Percentiles rank a stretch among this genome's conserved stretches.
phyloP scores from a whole-genome alignment of 352 stramenopile genomes.

The Globisporangium carolinianum region DNA sequence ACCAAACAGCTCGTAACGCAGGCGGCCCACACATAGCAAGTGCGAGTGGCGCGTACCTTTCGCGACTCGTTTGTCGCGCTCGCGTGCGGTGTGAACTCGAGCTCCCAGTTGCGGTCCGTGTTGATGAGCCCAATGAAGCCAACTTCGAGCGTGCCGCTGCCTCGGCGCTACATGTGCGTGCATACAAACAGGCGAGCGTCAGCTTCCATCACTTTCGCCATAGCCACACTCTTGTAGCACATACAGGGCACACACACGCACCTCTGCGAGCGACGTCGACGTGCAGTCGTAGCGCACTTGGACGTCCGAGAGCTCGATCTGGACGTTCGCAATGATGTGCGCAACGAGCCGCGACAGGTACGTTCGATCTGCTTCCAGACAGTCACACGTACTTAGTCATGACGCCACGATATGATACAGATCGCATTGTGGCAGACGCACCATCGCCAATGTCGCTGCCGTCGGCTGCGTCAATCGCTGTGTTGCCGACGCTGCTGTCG shows the following conservation, averaged over 20 bases:
- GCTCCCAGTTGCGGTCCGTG: conserved; percentile 65
- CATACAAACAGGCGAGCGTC: background rate
- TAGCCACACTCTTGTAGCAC: too few species aligned
- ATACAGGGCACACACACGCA: conserved; percentile 10
- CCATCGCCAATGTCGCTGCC: conserved; percentile 32
- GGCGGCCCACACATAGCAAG: background rate
- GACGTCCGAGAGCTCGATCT: conserved; percentile 79
- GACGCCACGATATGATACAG: background rate
- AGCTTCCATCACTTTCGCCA: background rate
- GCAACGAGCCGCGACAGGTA: conserved; percentile 78
- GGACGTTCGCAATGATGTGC: conserved; percentile 83
- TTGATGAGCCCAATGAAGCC: conserved; percentile 64
- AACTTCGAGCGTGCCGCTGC: conserved; percentile 65
- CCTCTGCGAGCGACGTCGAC: conserved; percentile 50
- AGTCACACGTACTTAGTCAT: background rate
- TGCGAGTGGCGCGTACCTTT: conserved; percentile 38
- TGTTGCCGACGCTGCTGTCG: conserved; percentile 10
- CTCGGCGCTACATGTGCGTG: conserved; percentile 31
- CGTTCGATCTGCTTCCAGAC: conserved; percentile 40
- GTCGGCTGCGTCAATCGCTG: conserved; percentile 12
- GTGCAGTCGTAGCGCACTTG: conserved; percentile 81
- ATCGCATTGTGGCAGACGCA: conserved; percentile 4
- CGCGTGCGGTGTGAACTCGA: conserved; percentile 69
- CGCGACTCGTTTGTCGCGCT: conserved; percentile 70
- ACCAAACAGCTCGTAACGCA: background rate